Conservation (phyloP, 139 green algal species). For the Chlorella sp. region DNA sequence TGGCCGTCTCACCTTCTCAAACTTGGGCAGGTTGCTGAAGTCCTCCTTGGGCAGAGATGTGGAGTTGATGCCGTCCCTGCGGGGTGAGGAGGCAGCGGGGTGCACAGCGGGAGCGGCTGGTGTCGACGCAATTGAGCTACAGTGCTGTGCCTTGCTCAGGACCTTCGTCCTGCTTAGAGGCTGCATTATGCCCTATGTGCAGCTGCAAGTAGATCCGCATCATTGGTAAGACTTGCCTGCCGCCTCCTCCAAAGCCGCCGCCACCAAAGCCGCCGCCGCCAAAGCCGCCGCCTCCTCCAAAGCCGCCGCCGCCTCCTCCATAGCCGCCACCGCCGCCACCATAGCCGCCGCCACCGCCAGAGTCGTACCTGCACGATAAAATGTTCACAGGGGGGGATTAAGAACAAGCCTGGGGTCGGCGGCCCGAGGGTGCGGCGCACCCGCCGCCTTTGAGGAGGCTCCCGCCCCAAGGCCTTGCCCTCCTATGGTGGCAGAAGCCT, state of each 20-base stretch:
- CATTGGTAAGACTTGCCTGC: not conserved
- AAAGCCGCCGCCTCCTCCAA: slow-evolving; percentile 38
- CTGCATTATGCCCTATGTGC: not conserved
- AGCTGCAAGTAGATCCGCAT: not conserved
- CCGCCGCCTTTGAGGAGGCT: too few species aligned
- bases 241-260: slow-evolving; percentile 30
- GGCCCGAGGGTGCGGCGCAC: too few species aligned
- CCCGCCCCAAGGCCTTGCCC: too few species aligned
- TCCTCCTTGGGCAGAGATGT: slow-evolving; percentile 73
- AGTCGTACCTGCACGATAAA: not conserved
- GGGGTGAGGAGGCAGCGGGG: not conserved
- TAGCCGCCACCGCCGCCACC: slow-evolving; percentile 36
- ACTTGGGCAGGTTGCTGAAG: slow-evolving; percentile 84
- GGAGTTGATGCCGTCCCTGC: slow-evolving; percentile 73
- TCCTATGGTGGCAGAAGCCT: too few species aligned
- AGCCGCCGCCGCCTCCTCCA: slow-evolving; percentile 37
- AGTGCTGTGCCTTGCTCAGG: not conserved
- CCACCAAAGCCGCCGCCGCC: slow-evolving; percentile 36
- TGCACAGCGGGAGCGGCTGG: not conserved
- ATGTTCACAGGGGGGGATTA: too few species aligned
- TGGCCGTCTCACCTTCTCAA: slow-evolving; percentile 77
- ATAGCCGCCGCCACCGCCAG: slow-evolving; percentile 5
- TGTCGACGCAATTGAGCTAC: not conserved
- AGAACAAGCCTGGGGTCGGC: too few species aligned
- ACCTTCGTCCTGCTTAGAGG: not conserved